These are phyloP conservation scores for Wickerhamomyces pijperi DNA, from an alignment of 805 yeast genomes.

Conservation along the genomic window DNA sequence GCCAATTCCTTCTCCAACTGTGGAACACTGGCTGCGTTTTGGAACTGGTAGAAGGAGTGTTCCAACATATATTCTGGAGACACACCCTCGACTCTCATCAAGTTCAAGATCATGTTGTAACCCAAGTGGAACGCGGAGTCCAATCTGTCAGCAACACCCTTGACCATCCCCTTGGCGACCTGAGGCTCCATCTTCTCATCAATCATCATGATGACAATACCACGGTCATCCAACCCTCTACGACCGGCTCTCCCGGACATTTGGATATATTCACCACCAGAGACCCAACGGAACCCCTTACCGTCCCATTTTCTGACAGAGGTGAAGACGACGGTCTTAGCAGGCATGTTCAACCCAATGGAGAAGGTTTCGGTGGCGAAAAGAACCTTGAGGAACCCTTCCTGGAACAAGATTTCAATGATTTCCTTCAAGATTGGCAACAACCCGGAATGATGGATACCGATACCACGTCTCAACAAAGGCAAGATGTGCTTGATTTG, in stretches of 20 bases:
- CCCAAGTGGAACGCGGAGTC: slow-evolving; percentile 98
- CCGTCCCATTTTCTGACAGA: slow-evolving; percentile 99
- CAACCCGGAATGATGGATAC: slow-evolving; percentile 96
- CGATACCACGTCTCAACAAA: slow-evolving; percentile 85
- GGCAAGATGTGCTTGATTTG: slow-evolving; percentile 91
- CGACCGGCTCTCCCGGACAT: slow-evolving; percentile 99
- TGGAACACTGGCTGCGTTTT: slow-evolving; percentile 86
- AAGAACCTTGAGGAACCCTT: slow-evolving; percentile 85
- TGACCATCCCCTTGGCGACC: slow-evolving; percentile 98
- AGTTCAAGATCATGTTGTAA: slow-evolving; percentile 90
- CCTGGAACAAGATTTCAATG: slow-evolving; percentile 92
- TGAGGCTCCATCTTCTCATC: slow-evolving; percentile 99
- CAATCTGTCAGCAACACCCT: slow-evolving; percentile 95
- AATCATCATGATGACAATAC: slow-evolving; percentile 98
- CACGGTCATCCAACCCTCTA: slow-evolving; percentile 98
- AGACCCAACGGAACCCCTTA: slow-evolving; percentile 94
- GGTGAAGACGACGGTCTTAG: slow-evolving; percentile 96
- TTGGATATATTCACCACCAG: slow-evolving; percentile 98
- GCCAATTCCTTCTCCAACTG: slow-evolving; percentile 55
- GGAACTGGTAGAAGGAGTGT: slow-evolving; percentile 90
- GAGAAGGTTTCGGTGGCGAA: slow-evolving; percentile 98
- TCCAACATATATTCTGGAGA: slow-evolving; percentile 97
- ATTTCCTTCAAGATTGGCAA: slow-evolving; percentile 90
- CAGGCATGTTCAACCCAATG: slow-evolving; percentile 98
- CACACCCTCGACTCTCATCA: slow-evolving; percentile 95